These are phyloP conservation scores for Serendipita indica DNA, from an alignment of 768 basidiomycete genomes.

Conservation along the genomic window DNA sequence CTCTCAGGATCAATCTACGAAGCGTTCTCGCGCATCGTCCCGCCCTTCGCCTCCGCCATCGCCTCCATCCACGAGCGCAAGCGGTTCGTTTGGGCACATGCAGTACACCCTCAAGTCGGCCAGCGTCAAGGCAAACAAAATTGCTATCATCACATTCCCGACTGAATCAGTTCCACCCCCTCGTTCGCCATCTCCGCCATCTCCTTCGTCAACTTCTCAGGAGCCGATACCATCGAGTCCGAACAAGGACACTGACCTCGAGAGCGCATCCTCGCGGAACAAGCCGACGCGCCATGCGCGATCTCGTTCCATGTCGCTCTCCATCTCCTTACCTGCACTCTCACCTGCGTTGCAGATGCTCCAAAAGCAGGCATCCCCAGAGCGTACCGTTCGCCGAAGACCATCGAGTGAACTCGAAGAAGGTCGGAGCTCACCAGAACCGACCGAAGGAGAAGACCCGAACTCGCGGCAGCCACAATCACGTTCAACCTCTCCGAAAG, in stretches of 20 bases:
- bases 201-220: background rate
- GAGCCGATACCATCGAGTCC: background rate
- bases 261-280: background rate
- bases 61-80: background rate
- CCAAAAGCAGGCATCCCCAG: background rate
- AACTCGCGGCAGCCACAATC: no score
- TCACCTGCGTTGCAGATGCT: background rate
- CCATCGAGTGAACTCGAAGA: background rate
- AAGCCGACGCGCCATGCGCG: background rate
- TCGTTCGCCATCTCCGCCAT: background rate
- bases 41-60: background rate
- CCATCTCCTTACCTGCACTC: background rate
- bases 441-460: background rate
- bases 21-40: background rate
- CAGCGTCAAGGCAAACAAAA: background rate
- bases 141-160: background rate
- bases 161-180: background rate
- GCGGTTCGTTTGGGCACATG: background rate
- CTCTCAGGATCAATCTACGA: background rate
- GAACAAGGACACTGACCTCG: background rate
- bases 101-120: constrained; percentile 9
- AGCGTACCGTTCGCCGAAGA: background rate
- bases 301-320: background rate
- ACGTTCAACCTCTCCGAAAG: background rate
- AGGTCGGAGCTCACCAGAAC: background rate